Evolutionary conservation across 805 yeast genomes (phyloP).

Genomic region (Schwanniomyces pseudopolymorphus): DNA sequence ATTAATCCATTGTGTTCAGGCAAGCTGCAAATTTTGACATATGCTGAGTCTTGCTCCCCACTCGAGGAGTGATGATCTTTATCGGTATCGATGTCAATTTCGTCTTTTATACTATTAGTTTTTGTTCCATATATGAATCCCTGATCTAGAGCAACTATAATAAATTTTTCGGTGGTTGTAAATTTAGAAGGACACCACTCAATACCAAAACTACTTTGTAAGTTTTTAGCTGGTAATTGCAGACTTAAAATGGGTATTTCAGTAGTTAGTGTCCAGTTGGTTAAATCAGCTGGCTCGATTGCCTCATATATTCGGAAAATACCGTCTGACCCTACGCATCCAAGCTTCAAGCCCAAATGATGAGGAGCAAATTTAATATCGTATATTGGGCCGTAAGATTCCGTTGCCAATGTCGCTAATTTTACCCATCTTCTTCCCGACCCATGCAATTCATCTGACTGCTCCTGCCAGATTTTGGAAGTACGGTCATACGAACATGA

Average conservation of each 20-base stretch:
- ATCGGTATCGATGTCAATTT: constrained; percentile 4
- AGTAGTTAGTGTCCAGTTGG: constrained; percentile 75
- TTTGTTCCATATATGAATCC: constrained; percentile 64
- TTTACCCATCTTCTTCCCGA: constrained; percentile 84
- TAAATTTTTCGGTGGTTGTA: constrained; percentile 68
- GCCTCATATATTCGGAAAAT: constrained; percentile 82
- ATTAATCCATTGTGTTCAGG: constrained; percentile 87
- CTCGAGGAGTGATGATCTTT: constrained; percentile 9
- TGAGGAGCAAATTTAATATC: constrained; percentile 89
- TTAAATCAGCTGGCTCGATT: constrained; percentile 82
- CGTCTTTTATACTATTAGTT: constrained; percentile 4
- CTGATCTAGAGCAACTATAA: constrained; percentile 82
- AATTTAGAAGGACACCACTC: constrained; percentile 92
- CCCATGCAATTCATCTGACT: constrained; percentile 68
- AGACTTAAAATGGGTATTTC: constrained; percentile 66
- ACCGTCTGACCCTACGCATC: constrained; percentile 89
- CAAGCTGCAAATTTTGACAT: constrained; percentile 58
- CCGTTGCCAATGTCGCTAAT: constrained; percentile 70
- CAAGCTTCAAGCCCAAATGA: constrained; percentile 77
- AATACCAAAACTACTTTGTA: constrained; percentile 82
- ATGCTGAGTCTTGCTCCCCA: constrained; percentile 28
- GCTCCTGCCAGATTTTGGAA: constrained; percentile 88
- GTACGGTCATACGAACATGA: constrained; percentile 90
- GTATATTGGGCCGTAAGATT: constrained; percentile 84
- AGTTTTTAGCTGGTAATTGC: constrained; percentile 70